Evolutionary conservation across 768 basidiomycete species (phyloP).

Genomic region (Suillus hirtellus): DNA sequence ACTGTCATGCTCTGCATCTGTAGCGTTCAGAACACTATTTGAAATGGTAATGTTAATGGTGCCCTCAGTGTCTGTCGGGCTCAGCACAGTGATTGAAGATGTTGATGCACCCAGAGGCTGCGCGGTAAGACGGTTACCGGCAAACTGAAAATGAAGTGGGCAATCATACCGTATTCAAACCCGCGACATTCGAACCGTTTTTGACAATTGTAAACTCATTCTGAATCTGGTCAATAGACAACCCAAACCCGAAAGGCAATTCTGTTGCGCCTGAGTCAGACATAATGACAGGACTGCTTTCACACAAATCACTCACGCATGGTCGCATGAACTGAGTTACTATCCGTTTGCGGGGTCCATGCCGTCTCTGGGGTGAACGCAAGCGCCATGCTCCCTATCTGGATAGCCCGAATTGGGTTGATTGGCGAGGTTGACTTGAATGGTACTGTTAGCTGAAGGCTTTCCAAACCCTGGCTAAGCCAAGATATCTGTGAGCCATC

Average conservation of each 20-base stretch:
- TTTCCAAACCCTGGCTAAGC: conserved; percentile 62
- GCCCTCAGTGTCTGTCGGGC: conserved; percentile 57
- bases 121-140: conserved; percentile 8
- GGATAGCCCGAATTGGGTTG: conserved; percentile 63
- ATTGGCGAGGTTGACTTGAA: conserved; percentile 54
- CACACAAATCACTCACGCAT: conserved; percentile 42
- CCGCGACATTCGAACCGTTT: conserved; percentile 53
- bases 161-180: conserved; percentile 53
- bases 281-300: not conserved
- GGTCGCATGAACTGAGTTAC: conserved; percentile 57
- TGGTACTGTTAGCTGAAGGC: conserved; percentile 60
- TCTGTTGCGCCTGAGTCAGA: conserved; percentile 36
- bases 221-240: conserved; percentile 59
- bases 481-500: conserved; percentile 63
- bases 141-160: not conserved
- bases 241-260: conserved; percentile 69
- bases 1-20: conserved; percentile 45
- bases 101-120: conserved; percentile 64
- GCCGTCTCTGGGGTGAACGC: conserved; percentile 52
- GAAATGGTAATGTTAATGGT: conserved; percentile 63
- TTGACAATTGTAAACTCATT: conserved; percentile 65
- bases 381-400: conserved; percentile 60
- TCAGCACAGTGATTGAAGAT: conserved; percentile 56
- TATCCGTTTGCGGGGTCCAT: conserved; percentile 59
- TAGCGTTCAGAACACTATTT: conserved; percentile 51